A percentile compares a stretch with the other conserved stretches of the same genome.
Conservation (phyloP, 345 rosid species). For the Sisymbrium altissimum region DNA sequence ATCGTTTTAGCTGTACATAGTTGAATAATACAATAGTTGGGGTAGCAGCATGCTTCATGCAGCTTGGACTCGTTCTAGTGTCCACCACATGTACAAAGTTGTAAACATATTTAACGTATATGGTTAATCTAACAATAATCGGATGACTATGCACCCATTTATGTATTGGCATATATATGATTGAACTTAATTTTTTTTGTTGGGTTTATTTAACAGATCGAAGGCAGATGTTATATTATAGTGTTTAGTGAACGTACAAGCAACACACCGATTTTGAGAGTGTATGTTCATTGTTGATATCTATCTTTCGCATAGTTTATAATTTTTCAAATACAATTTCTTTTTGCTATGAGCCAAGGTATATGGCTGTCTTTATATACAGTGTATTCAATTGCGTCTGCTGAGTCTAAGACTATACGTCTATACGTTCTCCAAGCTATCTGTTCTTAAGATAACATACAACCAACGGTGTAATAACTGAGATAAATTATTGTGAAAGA, state of each 20-base stretch:
- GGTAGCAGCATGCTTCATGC: constrained; percentile 31
- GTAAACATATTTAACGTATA: not conserved
- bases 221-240: too few species aligned
- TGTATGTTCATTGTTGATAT: not conserved
- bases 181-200: too few species aligned
- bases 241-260: not conserved
- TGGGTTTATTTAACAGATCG: too few species aligned
- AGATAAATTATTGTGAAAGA: not conserved
- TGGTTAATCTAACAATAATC: not conserved
- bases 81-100: constrained; percentile 14
- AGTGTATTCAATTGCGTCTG: not conserved
- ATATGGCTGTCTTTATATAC: not conserved
- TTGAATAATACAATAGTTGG: not conserved
- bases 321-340: not conserved
- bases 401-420: not conserved
- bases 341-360: not conserved
- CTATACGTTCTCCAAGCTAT: not conserved
- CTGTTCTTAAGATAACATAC: not conserved
- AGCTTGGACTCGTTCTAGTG: constrained; percentile 28
- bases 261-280: not conserved
- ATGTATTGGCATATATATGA: constrained; percentile 2
- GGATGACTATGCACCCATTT: not conserved
- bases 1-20: not conserved
- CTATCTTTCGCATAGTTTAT: not conserved
- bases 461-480: not conserved